Evolutionary conservation across 495 filamentous ascomycete genomes (phyloP), one percentile per base, ranked within the genome.

Genomic region (Hypoxylon fuscum): DNA sequence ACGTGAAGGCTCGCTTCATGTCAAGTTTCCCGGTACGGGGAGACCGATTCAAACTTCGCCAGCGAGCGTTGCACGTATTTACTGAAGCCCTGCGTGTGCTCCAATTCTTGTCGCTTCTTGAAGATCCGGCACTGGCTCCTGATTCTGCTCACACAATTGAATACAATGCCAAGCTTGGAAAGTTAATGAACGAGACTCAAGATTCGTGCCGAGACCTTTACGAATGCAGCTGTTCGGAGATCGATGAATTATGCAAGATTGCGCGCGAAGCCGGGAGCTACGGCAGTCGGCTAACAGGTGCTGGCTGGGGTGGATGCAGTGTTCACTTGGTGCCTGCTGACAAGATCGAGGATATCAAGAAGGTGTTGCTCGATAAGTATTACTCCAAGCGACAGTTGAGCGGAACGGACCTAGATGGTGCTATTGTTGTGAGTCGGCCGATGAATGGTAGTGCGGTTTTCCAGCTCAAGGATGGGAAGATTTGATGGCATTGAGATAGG

Each of bases 221-320:
- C 69, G 91, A 96, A 60, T 97, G 96, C 77, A 92, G 88, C 65
- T 95, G 92, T 55, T 85, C 89, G 0, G 91, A 98, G 74, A 84
- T 98, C 27, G 96, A 98, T 71, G 82, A 90, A 50, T 83, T 98
- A 34, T 97, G 93, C 71, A 68, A 76, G 22, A 87, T 98, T 62
- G 94, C 95, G 1, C 81, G 87, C 10, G 77, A 76, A 38, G 90
- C 88, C 3, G 95, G 96, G 17, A 84, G 88, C 35, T 94, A 90
- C 74, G 96, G 95, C 17, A 90, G 88, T 63, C 83, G 95, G 7
- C 76, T 98, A 68, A 98, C 95, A 1, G 95, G 95, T 45, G 95
- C 95, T 12, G 95, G 95, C 22, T 98, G 95, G 95, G 95, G 95
- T 59, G 95, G 95, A 10, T 98, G 96, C 74, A 92, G 85, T 40